These are phyloP conservation scores for Cladorrhinum sp. DNA, from an alignment of 2,329 filamentous ascomycete species.

Conservation along the genomic window DNA sequence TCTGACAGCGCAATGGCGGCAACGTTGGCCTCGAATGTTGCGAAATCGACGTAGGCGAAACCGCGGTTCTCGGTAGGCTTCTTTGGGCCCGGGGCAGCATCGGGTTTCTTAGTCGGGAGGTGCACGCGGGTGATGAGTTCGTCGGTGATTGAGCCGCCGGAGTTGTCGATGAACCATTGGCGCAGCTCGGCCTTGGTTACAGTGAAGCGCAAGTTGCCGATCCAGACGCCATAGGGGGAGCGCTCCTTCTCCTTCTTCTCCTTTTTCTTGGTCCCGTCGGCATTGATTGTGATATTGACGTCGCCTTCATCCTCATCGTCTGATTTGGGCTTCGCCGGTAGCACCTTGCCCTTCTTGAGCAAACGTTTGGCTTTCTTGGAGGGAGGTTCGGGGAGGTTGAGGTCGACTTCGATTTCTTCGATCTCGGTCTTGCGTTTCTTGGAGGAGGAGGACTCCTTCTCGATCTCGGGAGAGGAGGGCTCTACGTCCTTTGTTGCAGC, in stretches of 20 bases:
- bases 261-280: constrained; percentile 37
- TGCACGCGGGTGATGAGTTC: constrained; percentile 81
- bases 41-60: constrained; percentile 95
- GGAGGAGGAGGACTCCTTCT: constrained; percentile 33
- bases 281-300: constrained; percentile 31
- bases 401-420: constrained; percentile 83
- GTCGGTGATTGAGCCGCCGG: constrained; percentile 62
- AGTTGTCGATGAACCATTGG: constrained; percentile 73
- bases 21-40: constrained; percentile 64
- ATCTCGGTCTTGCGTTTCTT: constrained; percentile 71
- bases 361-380: constrained; percentile 91
- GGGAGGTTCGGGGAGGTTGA: constrained; percentile 84
- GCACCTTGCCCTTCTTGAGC: constrained; percentile 76
- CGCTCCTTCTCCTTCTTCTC: constrained; percentile 53
- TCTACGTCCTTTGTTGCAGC: constrained; percentile 19
- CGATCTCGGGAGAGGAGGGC: constrained; percentile 11
- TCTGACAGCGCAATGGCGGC: constrained; percentile 87
- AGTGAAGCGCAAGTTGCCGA: constrained; percentile 89
- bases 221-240: constrained; percentile 86
- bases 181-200: constrained; percentile 71
- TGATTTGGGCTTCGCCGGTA: constrained; percentile 46
- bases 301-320: constrained; percentile 40
- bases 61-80: constrained; percentile 71
- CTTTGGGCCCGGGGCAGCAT: constrained; percentile 32
- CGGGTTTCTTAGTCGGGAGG: constrained; percentile 56